phyloP scores from a whole-genome alignment of 257 asterid genomes.

The Ajuga chamaepitys region DNA sequence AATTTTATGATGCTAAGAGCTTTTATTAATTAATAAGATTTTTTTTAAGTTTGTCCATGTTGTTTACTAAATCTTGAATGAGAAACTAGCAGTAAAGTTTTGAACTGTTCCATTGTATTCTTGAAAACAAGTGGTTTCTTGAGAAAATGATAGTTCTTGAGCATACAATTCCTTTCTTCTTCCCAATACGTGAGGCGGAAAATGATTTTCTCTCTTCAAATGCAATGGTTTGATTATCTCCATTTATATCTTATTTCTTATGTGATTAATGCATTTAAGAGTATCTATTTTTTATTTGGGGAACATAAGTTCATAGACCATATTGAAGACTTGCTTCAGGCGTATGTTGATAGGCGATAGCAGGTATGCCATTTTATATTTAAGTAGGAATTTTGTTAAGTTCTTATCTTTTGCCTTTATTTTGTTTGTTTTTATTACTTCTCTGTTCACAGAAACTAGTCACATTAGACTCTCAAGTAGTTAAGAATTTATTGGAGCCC shows the following conservation, averaged over 20 bases:
- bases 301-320: slow-evolving; percentile 91
- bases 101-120: slow-evolving; percentile 90
- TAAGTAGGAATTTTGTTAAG: neutral
- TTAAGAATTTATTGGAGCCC: no score
- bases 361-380: slow-evolving; percentile 51
- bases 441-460: no score
- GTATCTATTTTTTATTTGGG: slow-evolving; percentile 52
- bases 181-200: slow-evolving; percentile 83
- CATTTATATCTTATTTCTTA: no score
- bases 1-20: no score
- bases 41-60: no score
- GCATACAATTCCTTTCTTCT: slow-evolving; percentile 86
- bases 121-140: slow-evolving; percentile 96
- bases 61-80: no score
- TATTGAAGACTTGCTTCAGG: slow-evolving; percentile 86
- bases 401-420: neutral
- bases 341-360: slow-evolving; percentile 93
- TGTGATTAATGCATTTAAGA: no score
- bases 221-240: no score
- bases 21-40: no score
- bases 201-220: no score
- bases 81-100: slow-evolving; percentile 26
- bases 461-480: no score
- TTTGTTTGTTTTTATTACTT: no score
- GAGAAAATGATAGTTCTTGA: slow-evolving; percentile 93